Conservation (phyloP, 169 alveolate genomes). For the Neospora caninum region DNA sequence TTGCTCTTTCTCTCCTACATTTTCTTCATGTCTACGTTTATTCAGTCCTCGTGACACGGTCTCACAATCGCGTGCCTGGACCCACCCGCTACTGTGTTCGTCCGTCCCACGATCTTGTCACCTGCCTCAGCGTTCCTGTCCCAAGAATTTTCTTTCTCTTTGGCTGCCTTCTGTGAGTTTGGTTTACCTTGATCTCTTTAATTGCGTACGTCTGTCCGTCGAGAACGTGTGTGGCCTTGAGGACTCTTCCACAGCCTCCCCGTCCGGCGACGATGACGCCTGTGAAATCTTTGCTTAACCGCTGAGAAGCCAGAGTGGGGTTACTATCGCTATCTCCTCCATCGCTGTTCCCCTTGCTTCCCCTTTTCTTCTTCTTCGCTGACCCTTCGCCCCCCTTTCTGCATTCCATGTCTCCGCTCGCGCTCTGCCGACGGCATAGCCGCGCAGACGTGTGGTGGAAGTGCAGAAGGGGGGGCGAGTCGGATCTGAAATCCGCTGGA, state of each 20-base stretch:
- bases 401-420: neutral
- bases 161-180: neutral
- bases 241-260: conserved; percentile 60
- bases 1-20: too few relatives aligned
- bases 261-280: neutral
- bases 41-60: too few relatives aligned
- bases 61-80: too few relatives aligned
- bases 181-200: conserved; percentile 22
- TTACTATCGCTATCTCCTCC: neutral
- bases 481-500: too few relatives aligned
- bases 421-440: too few relatives aligned
- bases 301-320: neutral
- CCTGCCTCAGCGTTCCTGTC: too few relatives aligned
- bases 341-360: neutral
- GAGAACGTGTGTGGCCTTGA: conserved; percentile 42
- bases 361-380: neutral
- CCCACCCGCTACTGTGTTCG: too few relatives aligned
- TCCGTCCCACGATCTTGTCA: too few relatives aligned
- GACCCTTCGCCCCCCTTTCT: neutral
- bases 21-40: too few relatives aligned
- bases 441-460: too few relatives aligned
- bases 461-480: too few relatives aligned
- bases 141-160: too few relatives aligned
- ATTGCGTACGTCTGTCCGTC: conserved; percentile 50
- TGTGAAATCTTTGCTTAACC: conserved; percentile 29